Base-by-base conservation (phyloP, 2,329 filamentous ascomycete genomes). In the Neophaeococcomyces mojaviensis region DNA sequence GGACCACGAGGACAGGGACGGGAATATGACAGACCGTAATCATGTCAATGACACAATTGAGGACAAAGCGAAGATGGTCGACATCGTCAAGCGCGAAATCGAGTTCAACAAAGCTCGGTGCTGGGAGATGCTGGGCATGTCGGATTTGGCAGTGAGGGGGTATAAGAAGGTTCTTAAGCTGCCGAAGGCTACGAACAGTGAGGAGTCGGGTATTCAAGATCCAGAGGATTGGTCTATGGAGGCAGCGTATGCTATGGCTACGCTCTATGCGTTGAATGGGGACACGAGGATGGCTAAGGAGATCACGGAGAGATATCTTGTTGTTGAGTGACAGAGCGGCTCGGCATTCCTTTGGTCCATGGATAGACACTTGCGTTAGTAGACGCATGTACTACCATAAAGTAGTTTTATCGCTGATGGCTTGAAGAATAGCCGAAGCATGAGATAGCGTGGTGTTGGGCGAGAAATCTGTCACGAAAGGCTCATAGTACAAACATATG, bases 91-190 rank as follows among this genome's bases (percentile, higher is more conserved):
- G 12, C 55, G 47, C 12, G 88, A 94, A 64, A 86, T 86, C 6
- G 82, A 86, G 59, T 94, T 84, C 67, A 94, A 94, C 58, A 72
- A 88, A 39, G 88, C 77, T 1, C 72, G 87, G 18, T 77, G 81
- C 20, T 92, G 85, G 70, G 85, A 92, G 62, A 73, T 82, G 48
- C 69, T 94, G 9, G 86, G 86, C 0, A 68, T 94, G 48, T 72
- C 76, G 16, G 80, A 86, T 59, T 67, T 94, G 22, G 88, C 88
- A 0, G 68, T 86, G 3, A 73, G 80, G 18, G 84, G 79, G 44
- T 97, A 96, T 61, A 70, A 80, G 52, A 69, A 66, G 30, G 77
- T 76, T 30, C 31, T 44, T 18, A 33, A 22, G 13, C 63, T 84
- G 35, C 60, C 65, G 24, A 48, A 16, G 18, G 52, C 41, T 45